Base-by-base conservation (phyloP, 495 filamentous ascomycete genomes). In the Tuber brumale region DNA sequence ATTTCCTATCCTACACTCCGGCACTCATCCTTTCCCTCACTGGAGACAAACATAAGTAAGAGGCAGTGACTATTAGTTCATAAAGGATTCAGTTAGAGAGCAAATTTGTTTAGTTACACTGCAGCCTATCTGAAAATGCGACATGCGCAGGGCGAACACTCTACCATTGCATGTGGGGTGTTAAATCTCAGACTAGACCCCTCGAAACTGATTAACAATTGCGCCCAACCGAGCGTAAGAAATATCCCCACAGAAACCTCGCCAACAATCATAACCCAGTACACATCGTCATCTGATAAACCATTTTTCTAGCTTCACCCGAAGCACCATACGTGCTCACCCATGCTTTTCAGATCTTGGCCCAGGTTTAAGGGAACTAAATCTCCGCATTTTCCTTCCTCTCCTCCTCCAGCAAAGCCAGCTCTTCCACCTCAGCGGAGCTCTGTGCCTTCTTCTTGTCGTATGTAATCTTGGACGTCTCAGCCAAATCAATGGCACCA, bases 401-500 rank as follows among this genome's bases (percentile, higher is more conserved):
- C n/a, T n/a, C n/a, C n/a, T n/a, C n/a, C n/a, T n/a, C n/a, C n/a
- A 45, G 5, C 44, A 45, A 45, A 45, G 3, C 44, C 44, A 16
- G 0, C 44, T 18, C 44, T 14, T 44, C 44, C 14, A 4, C 12
- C 14, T 18, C 4, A 0, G 1, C 1, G 44, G 1, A 14, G 3
- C 18, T 19, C 44, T 18, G 44, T 3, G 18, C 14, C 10, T 14
- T 44, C 44, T 45, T 16, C 44, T 45, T 16, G 4, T 14, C 3
- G 44, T 18, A 18, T 45, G 12, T 18, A 12, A 45, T 16, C 44
- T 45, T 45, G 12, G 44, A 3, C 41, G 46, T 57, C 46, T 23
- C 45, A 10, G 72, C 77, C 76, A 79, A 72, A 18, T n/a, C 45
- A 37, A 72, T 41, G 8, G 77, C 76, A n/a, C 72, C 77, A 41